These are phyloP conservation scores for Hebeloma cylindrosporum DNA, from an alignment of 768 basidiomycete species.

Conservation along the genomic window DNA sequence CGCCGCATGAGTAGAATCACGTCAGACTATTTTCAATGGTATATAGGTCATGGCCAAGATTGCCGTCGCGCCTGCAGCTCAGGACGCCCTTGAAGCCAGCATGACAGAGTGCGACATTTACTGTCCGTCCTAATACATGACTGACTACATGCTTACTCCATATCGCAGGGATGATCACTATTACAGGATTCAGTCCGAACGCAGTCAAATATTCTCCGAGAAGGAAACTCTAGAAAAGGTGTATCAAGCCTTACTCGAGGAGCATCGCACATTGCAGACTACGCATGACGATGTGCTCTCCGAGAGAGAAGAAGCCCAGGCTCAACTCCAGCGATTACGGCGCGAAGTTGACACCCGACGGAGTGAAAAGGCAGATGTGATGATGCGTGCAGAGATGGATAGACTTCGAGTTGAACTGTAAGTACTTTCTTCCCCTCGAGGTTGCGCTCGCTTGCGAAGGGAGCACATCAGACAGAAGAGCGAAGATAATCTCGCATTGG, in stretches of 20 bases:
- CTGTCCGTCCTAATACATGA: slow-evolving; percentile 10
- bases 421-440: slow-evolving; percentile 34
- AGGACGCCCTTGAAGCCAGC: slow-evolving; percentile 51
- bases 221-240: slow-evolving; percentile 86
- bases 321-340: slow-evolving; percentile 58
- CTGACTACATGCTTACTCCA: neutral
- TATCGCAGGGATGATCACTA: slow-evolving; percentile 81
- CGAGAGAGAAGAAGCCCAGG: slow-evolving; percentile 76
- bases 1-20: slow-evolving; percentile 24
- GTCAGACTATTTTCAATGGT: neutral
- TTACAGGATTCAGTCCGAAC: slow-evolving; percentile 80
- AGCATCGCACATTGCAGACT: slow-evolving; percentile 73
- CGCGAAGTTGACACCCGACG: slow-evolving; percentile 60
- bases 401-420: slow-evolving; percentile 81
- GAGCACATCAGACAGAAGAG: slow-evolving; percentile 79
- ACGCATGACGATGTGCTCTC: slow-evolving; percentile 72
- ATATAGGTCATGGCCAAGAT: slow-evolving; percentile 77
- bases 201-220: slow-evolving; percentile 73
- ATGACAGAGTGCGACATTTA: slow-evolving; percentile 74
- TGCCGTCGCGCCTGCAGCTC: slow-evolving; percentile 45
- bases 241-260: slow-evolving; percentile 72
- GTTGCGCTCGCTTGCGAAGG: slow-evolving; percentile 27
- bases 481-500: slow-evolving; percentile 84
- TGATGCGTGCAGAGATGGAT: slow-evolving; percentile 80
- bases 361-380: slow-evolving; percentile 72